phyloP scores from a whole-genome alignment of 805 yeast species.

The Wickerhamia fluorescens region DNA sequence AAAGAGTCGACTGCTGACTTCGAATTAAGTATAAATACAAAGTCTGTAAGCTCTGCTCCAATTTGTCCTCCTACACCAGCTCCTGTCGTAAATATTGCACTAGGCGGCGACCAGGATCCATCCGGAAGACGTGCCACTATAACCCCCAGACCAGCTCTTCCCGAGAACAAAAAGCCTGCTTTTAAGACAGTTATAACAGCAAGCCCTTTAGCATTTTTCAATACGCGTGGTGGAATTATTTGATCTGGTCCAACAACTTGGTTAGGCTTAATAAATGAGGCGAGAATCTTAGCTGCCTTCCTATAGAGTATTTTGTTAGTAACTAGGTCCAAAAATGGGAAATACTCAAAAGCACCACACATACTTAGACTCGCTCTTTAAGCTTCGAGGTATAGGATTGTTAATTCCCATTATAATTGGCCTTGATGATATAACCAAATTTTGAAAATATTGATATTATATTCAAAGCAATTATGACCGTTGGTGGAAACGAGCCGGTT shows the following conservation, averaged over 20 bases:
- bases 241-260: slow-evolving; percentile 84
- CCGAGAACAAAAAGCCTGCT: slow-evolving; percentile 94
- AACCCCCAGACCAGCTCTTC: slow-evolving; percentile 96
- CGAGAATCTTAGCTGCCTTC: slow-evolving; percentile 87
- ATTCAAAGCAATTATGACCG: too few relatives aligned
- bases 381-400: slow-evolving; percentile 90
- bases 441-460: too few relatives aligned
- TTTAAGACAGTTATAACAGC: slow-evolving; percentile 91
- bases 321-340: slow-evolving; percentile 10
- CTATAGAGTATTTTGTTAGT: too few relatives aligned
- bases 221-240: slow-evolving; percentile 82
- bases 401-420: slow-evolving; percentile 58
- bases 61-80: slow-evolving; percentile 99
- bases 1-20: slow-evolving; percentile 87
- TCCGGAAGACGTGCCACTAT: slow-evolving; percentile 91
- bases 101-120: slow-evolving; percentile 96
- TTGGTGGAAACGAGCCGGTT: too few relatives aligned
- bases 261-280: slow-evolving; percentile 91
- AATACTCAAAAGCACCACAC: slow-evolving; percentile 26
- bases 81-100: slow-evolving; percentile 93
- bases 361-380: slow-evolving; percentile 78
- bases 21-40: slow-evolving; percentile 85
- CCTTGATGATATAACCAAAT: too few relatives aligned
- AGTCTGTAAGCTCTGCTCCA: slow-evolving; percentile 94
- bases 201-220: slow-evolving; percentile 86